phyloP scores from a whole-genome alignment of 306 rosid species.

The Casuarina equisetifolia region DNA sequence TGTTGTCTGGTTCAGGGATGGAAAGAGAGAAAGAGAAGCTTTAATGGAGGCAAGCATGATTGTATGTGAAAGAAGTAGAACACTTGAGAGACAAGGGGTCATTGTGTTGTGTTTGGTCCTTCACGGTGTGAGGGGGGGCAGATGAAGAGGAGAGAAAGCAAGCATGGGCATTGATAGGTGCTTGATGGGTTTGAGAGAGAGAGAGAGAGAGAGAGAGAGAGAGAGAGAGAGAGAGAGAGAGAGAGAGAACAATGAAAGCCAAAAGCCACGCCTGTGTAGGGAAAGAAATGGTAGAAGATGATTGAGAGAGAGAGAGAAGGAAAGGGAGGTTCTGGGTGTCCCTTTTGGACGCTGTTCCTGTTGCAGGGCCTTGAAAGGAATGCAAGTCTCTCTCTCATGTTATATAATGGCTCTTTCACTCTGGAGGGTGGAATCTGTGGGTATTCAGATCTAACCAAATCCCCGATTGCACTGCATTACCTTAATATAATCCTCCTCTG shows the following conservation, averaged over 20 bases:
- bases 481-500: background rate
- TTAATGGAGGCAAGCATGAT: slow-evolving; percentile 39
- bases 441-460: no score
- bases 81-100: slow-evolving; percentile 40
- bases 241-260: slow-evolving; percentile 73
- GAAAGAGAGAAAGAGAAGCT: slow-evolving; percentile 23
- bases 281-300: slow-evolving; percentile 49
- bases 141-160: slow-evolving; percentile 43
- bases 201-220: no score
- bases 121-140: slow-evolving; percentile 32
- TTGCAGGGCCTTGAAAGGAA: background rate
- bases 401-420: no score
- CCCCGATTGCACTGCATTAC: no score
- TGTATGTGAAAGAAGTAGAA: slow-evolving; percentile 35
- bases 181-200: slow-evolving; percentile 33
- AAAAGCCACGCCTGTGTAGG: slow-evolving; percentile 72
- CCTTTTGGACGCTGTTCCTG: slow-evolving; percentile 37
- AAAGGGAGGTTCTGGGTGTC: slow-evolving; percentile 31
- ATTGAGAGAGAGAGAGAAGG: slow-evolving; percentile 50
- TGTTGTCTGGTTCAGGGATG: slow-evolving; percentile 54
- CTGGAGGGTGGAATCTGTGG: no score
- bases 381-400: no score
- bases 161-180: slow-evolving; percentile 49
- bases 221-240: slow-evolving; percentile 27
- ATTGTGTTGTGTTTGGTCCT: slow-evolving; percentile 22